phyloP scores from a whole-genome alignment of 345 rosid genomes.

The Garcia nutans region DNA sequence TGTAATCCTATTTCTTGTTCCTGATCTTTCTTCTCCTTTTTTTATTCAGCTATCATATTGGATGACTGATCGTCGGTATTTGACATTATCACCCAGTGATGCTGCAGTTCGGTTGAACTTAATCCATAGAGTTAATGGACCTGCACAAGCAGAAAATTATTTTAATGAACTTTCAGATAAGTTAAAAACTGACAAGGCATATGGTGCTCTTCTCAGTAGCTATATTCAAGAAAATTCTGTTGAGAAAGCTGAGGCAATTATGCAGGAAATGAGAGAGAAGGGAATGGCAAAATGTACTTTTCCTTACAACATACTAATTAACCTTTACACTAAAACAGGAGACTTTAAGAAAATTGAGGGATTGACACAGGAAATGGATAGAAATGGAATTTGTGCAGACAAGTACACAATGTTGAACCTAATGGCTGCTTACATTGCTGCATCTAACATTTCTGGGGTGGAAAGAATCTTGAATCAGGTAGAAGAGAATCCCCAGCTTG shows the following conservation, averaged over 20 bases:
- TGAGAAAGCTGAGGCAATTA: slow-evolving; percentile 29
- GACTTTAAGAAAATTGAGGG: slow-evolving; percentile 21
- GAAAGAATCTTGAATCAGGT: slow-evolving; percentile 21
- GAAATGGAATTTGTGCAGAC: slow-evolving; percentile 27
- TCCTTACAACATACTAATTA: slow-evolving; percentile 26
- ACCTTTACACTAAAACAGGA: slow-evolving; percentile 18
- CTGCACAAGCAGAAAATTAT: too few species aligned
- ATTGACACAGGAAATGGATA: slow-evolving; percentile 27
- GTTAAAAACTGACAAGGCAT: too few species aligned
- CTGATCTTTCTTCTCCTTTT: too few species aligned
- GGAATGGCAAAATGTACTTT: slow-evolving; percentile 14
- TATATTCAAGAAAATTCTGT: slow-evolving; percentile 20
- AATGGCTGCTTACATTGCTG: slow-evolving; percentile 19
- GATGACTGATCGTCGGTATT: too few species aligned
- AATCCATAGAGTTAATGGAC: too few species aligned
- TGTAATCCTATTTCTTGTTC: too few species aligned
- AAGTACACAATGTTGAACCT: slow-evolving; percentile 10
- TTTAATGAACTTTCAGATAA: too few species aligned
- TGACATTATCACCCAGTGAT: too few species aligned
- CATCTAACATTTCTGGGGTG: slow-evolving; percentile 23
- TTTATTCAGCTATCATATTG: too few species aligned
- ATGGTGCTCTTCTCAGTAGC: slow-evolving; percentile 26
- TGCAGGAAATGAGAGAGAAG: slow-evolving; percentile 27
- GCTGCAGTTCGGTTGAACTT: too few species aligned
- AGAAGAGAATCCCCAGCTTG: slow-evolving; percentile 1